Conservation (phyloP, 176 grass and related monocot genomes). For the Zea mays region Zm-B73-REFERENCE-NAM-5.0 NC_050098.1:196487501-196488000, state of each 20-base stretch:
- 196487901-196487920: not conserved
- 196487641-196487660: conserved; percentile 27
- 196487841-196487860: not conserved
- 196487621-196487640: conserved; percentile 2
- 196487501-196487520: conserved; percentile 26
- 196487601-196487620: conserved; percentile 12
- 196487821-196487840: not conserved
- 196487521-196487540: conserved; percentile 37
- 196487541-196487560: conserved; percentile 25
- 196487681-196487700: conserved; percentile 68
- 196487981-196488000: too few species aligned
- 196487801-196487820: not conserved
- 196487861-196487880: not conserved
- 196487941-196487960: too few species aligned
- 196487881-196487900: not conserved
- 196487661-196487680: conserved; percentile 18
- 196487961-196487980: too few species aligned
- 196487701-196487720: conserved; percentile 88
- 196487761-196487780: conserved; percentile 21
- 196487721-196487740: conserved; percentile 79
- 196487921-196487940: not conserved
- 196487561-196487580: conserved; percentile 87
- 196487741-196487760: conserved; percentile 65
- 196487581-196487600: conserved; percentile 98
- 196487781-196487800: not conserved